Percentiles rank a stretch among this genome's conserved stretches.
These are phyloP conservation scores for Boletales sp. DNA, from an alignment of 768 basidiomycete species.

Conservation along the genomic window DNA sequence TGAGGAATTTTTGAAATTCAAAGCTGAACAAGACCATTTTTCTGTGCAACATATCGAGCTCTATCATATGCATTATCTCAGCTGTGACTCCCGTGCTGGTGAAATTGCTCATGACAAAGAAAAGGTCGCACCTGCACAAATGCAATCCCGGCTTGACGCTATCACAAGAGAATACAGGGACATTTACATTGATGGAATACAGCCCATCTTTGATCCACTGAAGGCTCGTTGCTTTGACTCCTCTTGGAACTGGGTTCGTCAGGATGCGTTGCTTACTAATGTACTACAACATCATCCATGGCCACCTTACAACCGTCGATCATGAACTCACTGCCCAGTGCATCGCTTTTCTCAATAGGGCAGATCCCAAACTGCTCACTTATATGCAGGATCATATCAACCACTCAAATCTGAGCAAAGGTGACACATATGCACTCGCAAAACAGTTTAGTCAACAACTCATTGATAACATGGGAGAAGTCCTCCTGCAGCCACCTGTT, in stretches of 20 bases:
- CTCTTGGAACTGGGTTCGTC: conserved; percentile 99
- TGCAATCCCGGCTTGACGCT: conserved; percentile 86
- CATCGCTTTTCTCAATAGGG: conserved; percentile 96
- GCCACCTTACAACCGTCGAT: conserved; percentile 91
- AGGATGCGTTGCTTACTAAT: conserved; percentile 93
- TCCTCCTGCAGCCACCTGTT: conserved; percentile 76
- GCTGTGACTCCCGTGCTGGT: conserved; percentile 88
- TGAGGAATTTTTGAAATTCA: conserved; percentile 97
- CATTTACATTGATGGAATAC: conserved; percentile 88
- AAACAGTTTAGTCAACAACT: conserved; percentile 97
- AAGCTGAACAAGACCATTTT: conserved; percentile 87
- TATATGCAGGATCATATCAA: conserved; percentile 98
- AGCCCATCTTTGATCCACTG: conserved; percentile 89
- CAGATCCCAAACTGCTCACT: conserved; percentile 83
- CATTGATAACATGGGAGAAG: conserved; percentile 89
- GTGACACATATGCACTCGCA: conserved; percentile 91
- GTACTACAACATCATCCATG: conserved; percentile 99
- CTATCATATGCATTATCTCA: conserved; percentile 95
- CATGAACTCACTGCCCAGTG: conserved; percentile 96
- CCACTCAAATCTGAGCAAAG: conserved; percentile 71
- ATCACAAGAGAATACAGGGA: conserved; percentile 94
- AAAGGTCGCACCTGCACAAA: conserved; percentile 62
- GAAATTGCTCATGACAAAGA: conserved; percentile 87
- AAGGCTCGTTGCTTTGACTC: conserved; percentile 99
- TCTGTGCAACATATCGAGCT: conserved; percentile 92